Evolutionary conservation across 768 basidiomycete species (phyloP), one percentile per base, ranked within the genome.

Genomic region (Sarcodon aspratus): DNA sequence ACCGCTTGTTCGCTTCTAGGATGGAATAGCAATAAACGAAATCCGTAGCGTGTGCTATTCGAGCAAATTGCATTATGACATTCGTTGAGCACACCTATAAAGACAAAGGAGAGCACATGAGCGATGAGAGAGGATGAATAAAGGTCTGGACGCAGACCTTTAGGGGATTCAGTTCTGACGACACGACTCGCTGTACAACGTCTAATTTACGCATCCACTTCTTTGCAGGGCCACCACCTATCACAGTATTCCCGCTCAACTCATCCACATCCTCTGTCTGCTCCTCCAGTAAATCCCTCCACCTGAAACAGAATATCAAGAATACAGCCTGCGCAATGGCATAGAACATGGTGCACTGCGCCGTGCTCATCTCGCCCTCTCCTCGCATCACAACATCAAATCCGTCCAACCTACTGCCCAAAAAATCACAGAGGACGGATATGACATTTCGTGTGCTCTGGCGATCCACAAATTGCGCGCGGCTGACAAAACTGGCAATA

Each of bases 271-370:
- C 84, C 11, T 77, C 72, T 4, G 6, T 6, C n/a, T 68, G 69
- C 17, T 74, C 75, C 45, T 79, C 77, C 37, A 78, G 62, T 34
- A 98, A 67, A 54, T 98, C 96, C 52, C 89, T 70, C 95, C 95
- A 98, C 9, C 96, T 73, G 67, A 98, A 99, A 64, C 96, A 98
- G 64, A 99, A 99, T 54, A 99, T 91, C 54, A 98, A 74, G 61
- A 99, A 94, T 9, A 93, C 79, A 0, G 94, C 84, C 59, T 98
- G 96, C 0, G 81, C 68, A 33, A 95, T 85, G 2, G 94, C 92
- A 61, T 97, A 97, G 61, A 97, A 97, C 15, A 95, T 76, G 27
- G 75, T 78, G 56, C 85, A 68, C n/a, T 72, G 68, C 6, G 65
- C 61, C 44, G 66, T 65, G 35, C 58, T 59, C 1, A 60, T 58